Evolutionary conservation across 2,329 filamentous ascomycete genomes (phyloP).

Genomic region (Ambrosiella cleistominuta): DNA sequence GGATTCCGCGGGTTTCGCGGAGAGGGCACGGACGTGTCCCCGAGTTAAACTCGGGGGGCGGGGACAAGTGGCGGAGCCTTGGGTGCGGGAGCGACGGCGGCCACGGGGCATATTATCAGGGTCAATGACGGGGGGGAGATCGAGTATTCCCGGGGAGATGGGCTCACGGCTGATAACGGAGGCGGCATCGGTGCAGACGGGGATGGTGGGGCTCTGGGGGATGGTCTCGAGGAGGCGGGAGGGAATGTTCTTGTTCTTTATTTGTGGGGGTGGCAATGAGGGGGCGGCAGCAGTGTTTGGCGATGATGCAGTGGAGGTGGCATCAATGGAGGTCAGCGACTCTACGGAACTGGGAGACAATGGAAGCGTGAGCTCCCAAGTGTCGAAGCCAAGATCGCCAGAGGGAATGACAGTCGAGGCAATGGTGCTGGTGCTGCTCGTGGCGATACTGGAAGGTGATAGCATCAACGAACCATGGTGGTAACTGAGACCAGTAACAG

Average conservation of each 20-base stretch:
- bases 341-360: not conserved
- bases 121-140: conserved; percentile 9
- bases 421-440: not conserved
- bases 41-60: not conserved
- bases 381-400: conserved; percentile 6
- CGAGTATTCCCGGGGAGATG: conserved; percentile 2
- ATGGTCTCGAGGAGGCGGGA: conserved; percentile 13
- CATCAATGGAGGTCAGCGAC: conserved; percentile 6
- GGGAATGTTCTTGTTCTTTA: conserved; percentile 10
- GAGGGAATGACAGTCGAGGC: conserved; percentile 4
- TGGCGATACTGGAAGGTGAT: not conserved
- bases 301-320: not conserved
- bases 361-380: conserved; percentile 4
- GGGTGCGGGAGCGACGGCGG: conserved; percentile 10
- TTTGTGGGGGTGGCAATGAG: not conserved
- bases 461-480: conserved; percentile 1
- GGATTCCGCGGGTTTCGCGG: conserved; percentile 32
- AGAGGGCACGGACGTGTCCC: conserved; percentile 3
- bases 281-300: not conserved
- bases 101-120: conserved; percentile 6
- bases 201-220: conserved; percentile 11
- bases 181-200: not conserved
- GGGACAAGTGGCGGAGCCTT: conserved; percentile 3
- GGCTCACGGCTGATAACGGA: not conserved
- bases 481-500: not conserved